Evolutionary conservation across 106 monocot genomes (phyloP).

Genomic region (Acorus gramineus): DNA sequence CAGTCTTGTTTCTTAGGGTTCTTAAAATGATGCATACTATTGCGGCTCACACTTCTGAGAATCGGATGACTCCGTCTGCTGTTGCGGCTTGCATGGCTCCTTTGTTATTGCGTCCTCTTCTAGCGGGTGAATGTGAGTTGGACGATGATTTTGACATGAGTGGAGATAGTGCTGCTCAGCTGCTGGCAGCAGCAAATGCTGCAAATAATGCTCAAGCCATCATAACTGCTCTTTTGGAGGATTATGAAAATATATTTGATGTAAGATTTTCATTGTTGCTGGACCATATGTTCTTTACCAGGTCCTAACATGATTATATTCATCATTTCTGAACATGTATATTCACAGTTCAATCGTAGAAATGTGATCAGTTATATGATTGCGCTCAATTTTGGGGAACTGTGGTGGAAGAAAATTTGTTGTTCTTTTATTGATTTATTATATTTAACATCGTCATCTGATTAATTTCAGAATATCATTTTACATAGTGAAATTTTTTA

Average conservation of each 20-base stretch:
- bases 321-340: too few species aligned
- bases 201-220: conserved; percentile 97
- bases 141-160: conserved; percentile 87
- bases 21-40: conserved; percentile 97
- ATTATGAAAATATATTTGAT: conserved; percentile 85
- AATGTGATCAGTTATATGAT: too few species aligned
- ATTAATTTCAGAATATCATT: too few species aligned
- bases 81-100: conserved; percentile 99
- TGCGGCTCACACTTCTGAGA: conserved; percentile 66
- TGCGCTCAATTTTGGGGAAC: too few species aligned
- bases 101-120: conserved; percentile 82
- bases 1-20: conserved; percentile 32
- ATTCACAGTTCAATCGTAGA: too few species aligned
- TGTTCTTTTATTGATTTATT: too few species aligned
- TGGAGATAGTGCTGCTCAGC: conserved; percentile 87
- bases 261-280: conserved; percentile 35
- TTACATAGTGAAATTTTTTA: too few species aligned
- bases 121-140: conserved; percentile 97
- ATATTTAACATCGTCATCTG: too few species aligned
- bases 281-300: too few species aligned
- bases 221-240: conserved; percentile 73
- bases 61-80: conserved; percentile 93
- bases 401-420: too few species aligned
- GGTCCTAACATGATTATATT: too few species aligned
- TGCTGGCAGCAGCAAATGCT: conserved; percentile 99